Conservation (phyloP, 1,139 yeast genomes). For the Hemisphaericaspora subhashii region DNA sequence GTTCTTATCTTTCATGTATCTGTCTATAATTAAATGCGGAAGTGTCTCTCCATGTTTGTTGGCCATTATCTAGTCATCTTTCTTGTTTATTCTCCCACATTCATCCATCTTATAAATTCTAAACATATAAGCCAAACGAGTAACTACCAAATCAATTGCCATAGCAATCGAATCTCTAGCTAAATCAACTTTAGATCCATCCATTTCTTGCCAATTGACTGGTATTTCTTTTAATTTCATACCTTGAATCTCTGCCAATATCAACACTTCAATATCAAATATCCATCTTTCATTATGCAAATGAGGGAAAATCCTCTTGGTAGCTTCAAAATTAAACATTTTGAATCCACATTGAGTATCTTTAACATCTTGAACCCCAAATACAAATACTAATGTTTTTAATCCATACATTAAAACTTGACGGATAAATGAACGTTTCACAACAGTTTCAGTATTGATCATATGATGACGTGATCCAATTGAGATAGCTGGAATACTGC, state of each 20-base stretch:
- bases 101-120: slow-evolving; percentile 66
- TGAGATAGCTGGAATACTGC: slow-evolving; percentile 57
- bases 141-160: slow-evolving; percentile 95
- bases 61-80: slow-evolving; percentile 13
- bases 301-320: slow-evolving; percentile 70
- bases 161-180: slow-evolving; percentile 88
- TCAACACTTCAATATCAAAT: slow-evolving; percentile 88
- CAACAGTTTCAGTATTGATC: slow-evolving; percentile 96
- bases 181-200: slow-evolving; percentile 88
- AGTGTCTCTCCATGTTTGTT: background rate
- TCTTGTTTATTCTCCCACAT: slow-evolving; percentile 22
- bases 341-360: slow-evolving; percentile 99
- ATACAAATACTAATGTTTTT: slow-evolving; percentile 79
- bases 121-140: slow-evolving; percentile 80
- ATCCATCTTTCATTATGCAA: slow-evolving; percentile 99
- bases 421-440: slow-evolving; percentile 82
- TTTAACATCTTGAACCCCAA: slow-evolving; percentile 82
- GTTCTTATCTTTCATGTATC: background rate
- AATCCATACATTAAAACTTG: slow-evolving; percentile 92
- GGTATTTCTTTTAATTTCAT: slow-evolving; percentile 76
- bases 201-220: slow-evolving; percentile 96
- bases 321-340: slow-evolving; percentile 73
- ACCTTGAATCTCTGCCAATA: slow-evolving; percentile 71
- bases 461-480: slow-evolving; percentile 96
- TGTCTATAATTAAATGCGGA: background rate